These are phyloP conservation scores for Solanum appendiculatum DNA, from an alignment of 257 asterid genomes.

Conservation along the genomic window DNA sequence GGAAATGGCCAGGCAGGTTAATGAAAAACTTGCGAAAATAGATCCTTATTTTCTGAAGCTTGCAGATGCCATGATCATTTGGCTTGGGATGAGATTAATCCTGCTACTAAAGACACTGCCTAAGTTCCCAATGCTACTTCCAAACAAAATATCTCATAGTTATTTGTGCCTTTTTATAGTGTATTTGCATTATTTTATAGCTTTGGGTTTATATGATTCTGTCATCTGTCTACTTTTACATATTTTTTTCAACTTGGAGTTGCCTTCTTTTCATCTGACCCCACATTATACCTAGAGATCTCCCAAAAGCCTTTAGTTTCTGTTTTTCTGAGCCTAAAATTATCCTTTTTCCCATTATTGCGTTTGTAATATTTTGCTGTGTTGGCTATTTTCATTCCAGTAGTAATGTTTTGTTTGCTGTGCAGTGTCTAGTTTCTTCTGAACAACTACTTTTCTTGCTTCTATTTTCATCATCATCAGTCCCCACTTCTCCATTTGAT, in stretches of 20 bases:
- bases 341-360: neutral
- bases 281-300: neutral
- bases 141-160: neutral
- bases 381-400: neutral
- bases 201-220: neutral
- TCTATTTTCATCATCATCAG: neutral
- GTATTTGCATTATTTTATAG: neutral
- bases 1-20: neutral
- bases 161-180: neutral
- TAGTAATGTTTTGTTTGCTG: neutral
- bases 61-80: neutral
- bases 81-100: neutral
- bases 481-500: neutral
- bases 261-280: neutral
- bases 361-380: neutral
- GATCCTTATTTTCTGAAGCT: neutral
- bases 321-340: neutral
- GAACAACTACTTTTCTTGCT: neutral
- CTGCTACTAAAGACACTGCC: neutral
- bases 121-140: neutral
- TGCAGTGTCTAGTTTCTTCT: neutral
- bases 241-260: neutral
- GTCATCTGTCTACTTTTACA: neutral
- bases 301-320: neutral
- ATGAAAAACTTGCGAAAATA: neutral